These are phyloP conservation scores for Priceomyces haplophilus DNA, from an alignment of 805 yeast species.

Conservation along the genomic window DNA sequence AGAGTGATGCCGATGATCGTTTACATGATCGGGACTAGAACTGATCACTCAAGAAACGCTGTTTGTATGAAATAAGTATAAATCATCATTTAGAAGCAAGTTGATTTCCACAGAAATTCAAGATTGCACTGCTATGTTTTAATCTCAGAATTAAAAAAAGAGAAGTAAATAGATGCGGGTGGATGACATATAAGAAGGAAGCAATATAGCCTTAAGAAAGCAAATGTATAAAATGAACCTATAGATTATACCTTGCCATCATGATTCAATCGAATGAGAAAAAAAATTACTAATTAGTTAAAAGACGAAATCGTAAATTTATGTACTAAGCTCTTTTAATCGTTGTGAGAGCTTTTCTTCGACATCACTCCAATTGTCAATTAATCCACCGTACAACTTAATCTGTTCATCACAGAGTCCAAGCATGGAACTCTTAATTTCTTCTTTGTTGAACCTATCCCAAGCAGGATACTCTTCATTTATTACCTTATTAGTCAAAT, in stretches of 20 bases:
- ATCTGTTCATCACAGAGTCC: slow-evolving; percentile 76
- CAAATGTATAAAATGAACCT: background rate
- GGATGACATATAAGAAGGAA: background rate
- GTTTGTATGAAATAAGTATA: background rate
- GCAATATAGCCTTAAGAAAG: background rate
- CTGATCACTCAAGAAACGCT: background rate
- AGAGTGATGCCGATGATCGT: slow-evolving; percentile 23
- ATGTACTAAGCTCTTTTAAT: slow-evolving; percentile 18
- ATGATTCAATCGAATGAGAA: background rate
- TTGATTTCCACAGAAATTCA: too few species aligned
- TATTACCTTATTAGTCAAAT: slow-evolving; percentile 45
- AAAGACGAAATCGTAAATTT: background rate
- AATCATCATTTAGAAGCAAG: too few species aligned
- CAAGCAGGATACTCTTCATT: slow-evolving; percentile 59
- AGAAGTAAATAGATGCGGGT: background rate
- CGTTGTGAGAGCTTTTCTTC: slow-evolving; percentile 33
- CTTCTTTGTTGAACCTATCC: slow-evolving; percentile 75
- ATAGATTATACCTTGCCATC: background rate
- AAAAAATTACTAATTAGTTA: background rate
- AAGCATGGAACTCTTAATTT: slow-evolving; percentile 67
- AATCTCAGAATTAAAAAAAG: too few species aligned
- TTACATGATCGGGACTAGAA: slow-evolving; percentile 8
- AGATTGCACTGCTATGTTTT: background rate
- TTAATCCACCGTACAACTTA: slow-evolving; percentile 63
- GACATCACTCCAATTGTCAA: slow-evolving; percentile 67